Evolutionary conservation across 176 grass and related monocot genomes (phyloP).

Genomic region (Ampelocalamus luodianensis): DNA sequence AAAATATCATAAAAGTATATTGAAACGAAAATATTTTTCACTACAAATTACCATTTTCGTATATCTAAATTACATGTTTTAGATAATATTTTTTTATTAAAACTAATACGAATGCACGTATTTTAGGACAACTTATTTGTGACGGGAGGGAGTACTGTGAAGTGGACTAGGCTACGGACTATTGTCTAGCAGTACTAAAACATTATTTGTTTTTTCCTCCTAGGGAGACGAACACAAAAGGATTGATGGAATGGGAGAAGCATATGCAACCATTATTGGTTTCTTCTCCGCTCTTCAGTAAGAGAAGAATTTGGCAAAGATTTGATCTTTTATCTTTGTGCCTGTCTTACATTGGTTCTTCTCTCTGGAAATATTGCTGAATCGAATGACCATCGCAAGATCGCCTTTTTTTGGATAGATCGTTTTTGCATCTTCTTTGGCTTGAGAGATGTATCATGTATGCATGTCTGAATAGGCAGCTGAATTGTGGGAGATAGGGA

Average conservation of each 20-base stretch:
- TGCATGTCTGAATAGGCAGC: slow-evolving; percentile 9
- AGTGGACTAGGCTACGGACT: not conserved
- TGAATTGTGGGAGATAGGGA: slow-evolving; percentile 8
- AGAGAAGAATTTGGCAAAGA: not conserved
- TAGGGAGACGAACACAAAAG: slow-evolving; percentile 16
- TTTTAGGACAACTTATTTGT: no score
- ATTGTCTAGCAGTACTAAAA: not conserved
- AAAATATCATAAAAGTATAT: no score
- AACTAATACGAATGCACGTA: no score
- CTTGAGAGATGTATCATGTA: not conserved
- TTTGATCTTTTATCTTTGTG: not conserved
- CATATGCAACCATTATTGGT: slow-evolving; percentile 1
- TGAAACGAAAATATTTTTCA: no score
- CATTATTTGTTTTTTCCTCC: not conserved
- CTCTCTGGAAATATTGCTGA: not conserved
- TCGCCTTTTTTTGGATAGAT: not conserved
- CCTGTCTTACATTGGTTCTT: not conserved
- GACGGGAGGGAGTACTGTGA: not conserved
- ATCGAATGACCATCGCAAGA: not conserved
- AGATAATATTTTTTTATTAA: no score
- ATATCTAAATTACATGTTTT: no score
- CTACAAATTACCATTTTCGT: no score
- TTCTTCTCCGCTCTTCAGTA: not conserved
- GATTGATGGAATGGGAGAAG: slow-evolving; percentile 2
- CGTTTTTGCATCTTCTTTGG: not conserved